Percentiles rank a stretch among this genome's conserved stretches.
phyloP scores from a whole-genome alignment of 2,329 filamentous ascomycete genomes.

The Bipolaris victoriae region DNA sequence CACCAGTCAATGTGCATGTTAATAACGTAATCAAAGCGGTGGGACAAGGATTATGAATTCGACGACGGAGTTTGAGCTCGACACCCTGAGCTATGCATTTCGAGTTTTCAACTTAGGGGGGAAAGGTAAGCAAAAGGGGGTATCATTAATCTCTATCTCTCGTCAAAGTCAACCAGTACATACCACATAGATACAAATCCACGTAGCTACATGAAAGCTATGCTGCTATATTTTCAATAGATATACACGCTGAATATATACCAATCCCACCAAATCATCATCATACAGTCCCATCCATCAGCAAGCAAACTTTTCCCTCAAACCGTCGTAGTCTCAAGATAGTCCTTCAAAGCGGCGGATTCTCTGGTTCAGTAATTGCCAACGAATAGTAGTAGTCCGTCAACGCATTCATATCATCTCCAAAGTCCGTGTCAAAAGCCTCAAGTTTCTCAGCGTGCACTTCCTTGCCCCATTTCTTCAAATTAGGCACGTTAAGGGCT shows the following conservation, averaged over 20 bases:
- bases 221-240: background rate
- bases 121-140: background rate
- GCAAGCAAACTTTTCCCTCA: no score
- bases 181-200: background rate
- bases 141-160: background rate
- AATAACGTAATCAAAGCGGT: conserved; percentile 29
- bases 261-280: background rate
- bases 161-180: background rate
- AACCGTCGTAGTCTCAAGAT: background rate
- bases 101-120: background rate
- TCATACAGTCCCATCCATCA: background rate
- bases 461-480: conserved; percentile 23
- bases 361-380: conserved; percentile 33
- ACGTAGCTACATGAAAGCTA: background rate
- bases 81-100: background rate
- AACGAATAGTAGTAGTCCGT: conserved; percentile 42
- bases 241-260: background rate
- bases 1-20: background rate
- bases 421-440: conserved; percentile 29
- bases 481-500: conserved; percentile 18
- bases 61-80: conserved; percentile 34
- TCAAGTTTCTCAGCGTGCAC: conserved; percentile 12
- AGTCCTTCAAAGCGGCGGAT: conserved; percentile 22
- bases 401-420: conserved; percentile 45
- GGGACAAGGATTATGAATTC: conserved; percentile 43